phyloP scores from a whole-genome alignment of 257 asterid species.

The Oldenlandia corymbosa region DNA sequence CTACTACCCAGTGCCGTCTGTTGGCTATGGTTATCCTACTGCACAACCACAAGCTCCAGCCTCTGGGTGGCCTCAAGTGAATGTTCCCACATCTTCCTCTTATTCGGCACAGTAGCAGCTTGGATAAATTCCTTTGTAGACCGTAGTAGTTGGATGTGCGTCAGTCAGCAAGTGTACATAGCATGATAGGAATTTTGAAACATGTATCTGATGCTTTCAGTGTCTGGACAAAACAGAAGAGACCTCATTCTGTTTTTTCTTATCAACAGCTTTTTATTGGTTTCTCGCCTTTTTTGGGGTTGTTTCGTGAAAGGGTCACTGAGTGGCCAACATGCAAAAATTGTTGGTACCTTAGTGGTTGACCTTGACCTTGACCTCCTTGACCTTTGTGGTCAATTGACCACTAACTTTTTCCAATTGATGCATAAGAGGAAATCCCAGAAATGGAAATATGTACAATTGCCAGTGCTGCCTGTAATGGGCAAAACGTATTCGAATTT shows the following conservation, averaged over 20 bases:
- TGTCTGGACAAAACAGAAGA: not conserved
- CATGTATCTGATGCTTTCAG: not conserved
- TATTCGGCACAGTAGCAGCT: not conserved
- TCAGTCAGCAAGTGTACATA: constrained; percentile 3
- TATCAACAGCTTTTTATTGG: too few species aligned
- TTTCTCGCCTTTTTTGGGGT: too few species aligned
- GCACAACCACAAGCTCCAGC: constrained; percentile 24
- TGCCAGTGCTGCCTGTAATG: not conserved
- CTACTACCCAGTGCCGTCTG: not conserved
- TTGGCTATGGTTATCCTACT: constrained; percentile 24
- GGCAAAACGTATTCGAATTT: too few species aligned
- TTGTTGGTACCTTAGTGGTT: not conserved
- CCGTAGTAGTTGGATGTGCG: not conserved
- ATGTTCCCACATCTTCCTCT: not conserved
- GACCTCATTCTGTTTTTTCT: not conserved
- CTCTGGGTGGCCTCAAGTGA: not conserved
- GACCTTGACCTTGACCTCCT: constrained; percentile 9
- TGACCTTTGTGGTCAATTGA: not conserved
- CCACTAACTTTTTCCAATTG: not conserved
- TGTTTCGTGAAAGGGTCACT: too few species aligned
- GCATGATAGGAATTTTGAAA: not conserved
- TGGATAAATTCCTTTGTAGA: not conserved
- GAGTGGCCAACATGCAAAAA: too few species aligned
- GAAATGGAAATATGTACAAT: not conserved
- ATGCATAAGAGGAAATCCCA: not conserved